Evolutionary conservation across 441 rosid genomes (phyloP), one percentile per base, ranked within the genome.

Genomic region (Gossypium davidsonii): DNA sequence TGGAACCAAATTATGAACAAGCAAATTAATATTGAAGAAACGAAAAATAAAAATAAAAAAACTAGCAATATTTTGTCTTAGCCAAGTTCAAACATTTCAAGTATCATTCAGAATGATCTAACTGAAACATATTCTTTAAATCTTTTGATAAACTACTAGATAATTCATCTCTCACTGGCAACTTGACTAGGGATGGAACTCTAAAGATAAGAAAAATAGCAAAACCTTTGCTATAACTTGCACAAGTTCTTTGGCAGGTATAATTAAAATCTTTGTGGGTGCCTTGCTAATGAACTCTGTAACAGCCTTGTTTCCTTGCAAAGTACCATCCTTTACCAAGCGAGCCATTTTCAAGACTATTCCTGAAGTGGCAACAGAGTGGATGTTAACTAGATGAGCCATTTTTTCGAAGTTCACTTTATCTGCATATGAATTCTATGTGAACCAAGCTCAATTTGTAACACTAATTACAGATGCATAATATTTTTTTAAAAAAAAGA

Each of bases 181-280:
- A 55, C 23, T 7, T 6, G 25, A 65, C 14, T 20, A 53, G 42
- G 4, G 37, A 37, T 23, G 14, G 64, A 42, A 65, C 39, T 55
- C 21, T n/a, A 21, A 39, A 56, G 18, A 53, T 39, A 39, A 44
- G 67, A 80, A 63, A 60, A 18, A 58, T 12, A 7, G 66, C 52
- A 72, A 71, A 80, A 95, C 99, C 98, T 93, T 89, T n/a, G 97
- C 97, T 78, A 87, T 70, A 83, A 95, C 89, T 90, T 93, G 97
- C 79, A 88, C 98, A 82, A 95, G 89, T 61, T 95, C 98, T 77
- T 86, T 88, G 14, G 92, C 94, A 71, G 88, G 92, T 77, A 95
- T 85, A 70, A 90, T 86, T 51, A 96, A 77, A 58, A 88, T 85
- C 79, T 79, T 88, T 73, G 84, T 78, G 65, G 90, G 91, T 74